Evolutionary conservation across 1,139 yeast species (phyloP).

Genomic region (Scheffersomyces titani): DNA sequence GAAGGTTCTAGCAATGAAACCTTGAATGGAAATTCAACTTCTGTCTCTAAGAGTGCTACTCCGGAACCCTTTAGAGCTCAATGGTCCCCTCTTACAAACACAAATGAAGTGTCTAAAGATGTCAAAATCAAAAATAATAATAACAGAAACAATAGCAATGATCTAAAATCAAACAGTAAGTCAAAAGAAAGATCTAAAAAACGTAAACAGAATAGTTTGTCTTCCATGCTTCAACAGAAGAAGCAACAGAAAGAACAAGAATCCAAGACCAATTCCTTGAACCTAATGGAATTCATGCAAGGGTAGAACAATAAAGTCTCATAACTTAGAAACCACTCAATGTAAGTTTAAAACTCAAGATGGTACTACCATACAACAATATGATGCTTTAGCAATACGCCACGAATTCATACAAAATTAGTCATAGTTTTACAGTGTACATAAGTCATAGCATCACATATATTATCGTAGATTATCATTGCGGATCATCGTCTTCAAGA

Average conservation of each 20-base stretch:
- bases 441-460: neutral
- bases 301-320: neutral
- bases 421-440: too few species aligned
- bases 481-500: neutral
- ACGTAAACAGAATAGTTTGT: constrained; percentile 34
- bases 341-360: too few species aligned
- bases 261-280: constrained; percentile 32
- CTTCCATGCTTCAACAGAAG: constrained; percentile 43
- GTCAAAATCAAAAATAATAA: constrained; percentile 5
- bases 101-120: constrained; percentile 4
- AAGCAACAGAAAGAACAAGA: constrained; percentile 34
- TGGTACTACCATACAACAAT: too few species aligned
- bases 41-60: neutral
- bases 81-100: constrained; percentile 2
- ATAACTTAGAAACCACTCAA: too few species aligned
- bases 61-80: constrained; percentile 4
- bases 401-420: too few species aligned
- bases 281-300: constrained; percentile 53
- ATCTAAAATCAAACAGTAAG: constrained; percentile 4
- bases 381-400: too few species aligned
- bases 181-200: constrained; percentile 30
- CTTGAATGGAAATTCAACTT: neutral
- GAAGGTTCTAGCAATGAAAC: neutral
- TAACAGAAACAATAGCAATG: neutral
- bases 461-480: neutral